These are phyloP conservation scores for Rosa persica DNA, from an alignment of 306 rosid genomes.

Conservation along the genomic window DNA sequence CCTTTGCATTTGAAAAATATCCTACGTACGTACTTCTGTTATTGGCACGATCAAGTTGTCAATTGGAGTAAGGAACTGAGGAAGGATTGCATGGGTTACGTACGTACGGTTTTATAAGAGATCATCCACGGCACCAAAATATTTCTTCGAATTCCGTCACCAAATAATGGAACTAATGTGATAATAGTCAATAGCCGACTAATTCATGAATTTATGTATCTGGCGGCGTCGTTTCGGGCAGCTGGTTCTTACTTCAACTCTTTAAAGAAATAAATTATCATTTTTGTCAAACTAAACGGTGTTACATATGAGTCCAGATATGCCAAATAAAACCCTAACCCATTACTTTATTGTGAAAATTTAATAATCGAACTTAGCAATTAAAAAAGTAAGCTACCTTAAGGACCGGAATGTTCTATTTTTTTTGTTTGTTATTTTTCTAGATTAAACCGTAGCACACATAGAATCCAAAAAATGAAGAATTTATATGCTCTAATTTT, in stretches of 20 bases:
- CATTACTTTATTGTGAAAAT: too few species aligned
- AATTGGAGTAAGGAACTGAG: not conserved
- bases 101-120: not conserved
- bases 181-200: not conserved
- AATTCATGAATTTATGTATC: not conserved
- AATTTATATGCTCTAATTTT: too few species aligned
- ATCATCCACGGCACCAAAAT: not conserved
- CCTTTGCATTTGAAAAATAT: not conserved
- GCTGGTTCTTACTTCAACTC: not conserved
- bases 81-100: not conserved
- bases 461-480: too few species aligned
- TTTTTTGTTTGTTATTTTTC: too few species aligned
- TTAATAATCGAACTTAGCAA: too few species aligned
- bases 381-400: too few species aligned
- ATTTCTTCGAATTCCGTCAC: not conserved
- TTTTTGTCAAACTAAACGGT: too few species aligned
- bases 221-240: not conserved
- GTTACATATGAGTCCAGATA: too few species aligned
- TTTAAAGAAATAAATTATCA: too few species aligned
- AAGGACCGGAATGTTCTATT: too few species aligned
- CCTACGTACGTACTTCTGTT: not conserved
- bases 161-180: not conserved
- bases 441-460: too few species aligned
- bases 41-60: not conserved
- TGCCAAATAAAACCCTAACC: too few species aligned